Evolutionary conservation across 805 yeast genomes (phyloP), one percentile per base, ranked within the genome.

Genomic region (Saccharomycopsis capsularis): DNA sequence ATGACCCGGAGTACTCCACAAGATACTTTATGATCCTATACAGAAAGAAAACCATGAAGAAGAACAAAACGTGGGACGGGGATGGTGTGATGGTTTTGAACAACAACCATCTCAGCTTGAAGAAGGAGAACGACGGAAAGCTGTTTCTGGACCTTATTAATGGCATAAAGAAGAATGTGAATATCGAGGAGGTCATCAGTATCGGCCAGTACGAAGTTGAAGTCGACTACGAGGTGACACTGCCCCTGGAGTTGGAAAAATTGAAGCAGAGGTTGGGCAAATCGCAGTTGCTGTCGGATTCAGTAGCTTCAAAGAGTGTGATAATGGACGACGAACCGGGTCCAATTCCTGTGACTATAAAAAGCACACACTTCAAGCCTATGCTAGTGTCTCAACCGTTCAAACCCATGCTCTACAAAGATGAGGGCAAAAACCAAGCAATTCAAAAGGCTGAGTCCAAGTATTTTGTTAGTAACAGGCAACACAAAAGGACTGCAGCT

Each of bases 61-160:
- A 91, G 69, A 80, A 89, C 63, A 90, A 90, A 61, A 81, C 88
- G 0, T 93, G 99, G 99, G 95, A 87, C 48, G 95, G 95, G 2
- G 98, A 93, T 66, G 98, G 96, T 0, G 64, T 67, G 30, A 57
- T 1, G 56, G 57, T 21, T 59, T 59, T 44, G 57, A 51, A 11
- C 60, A 57, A 43, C 58, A 56, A 46, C 60, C 56, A 41, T 54
- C 35, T 51, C 40, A 30, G 53, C 51, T 11, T 47, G 52, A 36
- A 30, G 42, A n/a, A 22, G 39, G 29, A 16, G 21, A 3, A 21
- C 32, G 2, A 44, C 29, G 29, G 50, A 34, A 30, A 27, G n/a
- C 15, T 19, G 16, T 36, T 42, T 3, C 43, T 40, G 11, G 21
- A 25, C 5, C 15, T 40, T 18, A 45, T 48, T 15, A 25, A 15